These are phyloP conservation scores for Macadamia tetraphylla DNA, from an alignment of 164 flowering plant species.

Conservation along the genomic window DNA sequence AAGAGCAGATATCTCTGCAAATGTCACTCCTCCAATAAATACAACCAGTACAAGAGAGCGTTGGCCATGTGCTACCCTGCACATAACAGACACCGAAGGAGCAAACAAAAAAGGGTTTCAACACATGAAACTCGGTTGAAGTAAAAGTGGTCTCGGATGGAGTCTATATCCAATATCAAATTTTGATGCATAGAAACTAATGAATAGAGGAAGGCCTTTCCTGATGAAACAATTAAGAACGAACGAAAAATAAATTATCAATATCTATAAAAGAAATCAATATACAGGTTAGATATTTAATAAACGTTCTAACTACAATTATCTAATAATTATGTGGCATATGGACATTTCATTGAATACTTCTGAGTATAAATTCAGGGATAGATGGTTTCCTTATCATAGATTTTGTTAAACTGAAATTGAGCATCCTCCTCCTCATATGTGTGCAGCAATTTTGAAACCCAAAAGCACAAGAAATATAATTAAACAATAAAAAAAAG, in stretches of 20 bases:
- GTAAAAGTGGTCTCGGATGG: neutral
- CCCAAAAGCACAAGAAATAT: too few species aligned
- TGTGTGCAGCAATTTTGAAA: too few species aligned
- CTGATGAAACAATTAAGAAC: neutral
- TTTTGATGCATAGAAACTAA: neutral
- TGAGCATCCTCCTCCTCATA: too few species aligned
- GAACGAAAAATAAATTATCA: neutral
- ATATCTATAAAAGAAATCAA: neutral
- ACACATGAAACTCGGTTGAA: neutral
- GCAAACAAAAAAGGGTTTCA: neutral
- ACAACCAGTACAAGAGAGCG: constrained; percentile 90
- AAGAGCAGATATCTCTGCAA: constrained; percentile 95
- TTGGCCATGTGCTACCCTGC: constrained; percentile 69
- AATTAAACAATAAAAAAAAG: too few species aligned
- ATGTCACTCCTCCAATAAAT: constrained; percentile 95
- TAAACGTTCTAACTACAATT: too few species aligned
- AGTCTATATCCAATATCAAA: neutral
- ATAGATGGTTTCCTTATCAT: too few species aligned
- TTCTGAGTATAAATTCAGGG: too few species aligned
- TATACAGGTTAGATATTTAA: neutral
- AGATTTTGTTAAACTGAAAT: too few species aligned
- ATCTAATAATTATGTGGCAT: too few species aligned
- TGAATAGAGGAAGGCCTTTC: neutral
- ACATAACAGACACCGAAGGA: neutral
- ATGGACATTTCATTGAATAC: too few species aligned